Conservation (phyloP, 106 monocot species). For the Alisma plantagoaquatica region DNA sequence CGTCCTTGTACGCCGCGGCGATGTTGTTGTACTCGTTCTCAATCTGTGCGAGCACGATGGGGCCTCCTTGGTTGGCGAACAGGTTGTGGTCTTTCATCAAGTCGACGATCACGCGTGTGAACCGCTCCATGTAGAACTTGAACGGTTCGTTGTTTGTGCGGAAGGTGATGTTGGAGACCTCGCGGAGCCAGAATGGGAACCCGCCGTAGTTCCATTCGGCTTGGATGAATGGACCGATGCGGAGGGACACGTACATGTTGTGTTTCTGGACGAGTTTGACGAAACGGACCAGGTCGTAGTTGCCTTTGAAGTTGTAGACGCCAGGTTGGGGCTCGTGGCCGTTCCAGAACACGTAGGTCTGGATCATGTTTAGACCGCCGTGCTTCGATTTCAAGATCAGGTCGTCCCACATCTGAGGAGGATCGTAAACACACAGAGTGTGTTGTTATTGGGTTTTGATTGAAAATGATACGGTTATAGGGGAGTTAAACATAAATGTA, state of each 20-base stretch:
- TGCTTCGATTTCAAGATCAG: constrained; percentile 29
- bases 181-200: constrained; percentile 81
- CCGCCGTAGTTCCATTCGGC: constrained; percentile 65
- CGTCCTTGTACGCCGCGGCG: constrained; percentile 18
- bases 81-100: constrained; percentile 60
- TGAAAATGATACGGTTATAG: background rate
- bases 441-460: background rate
- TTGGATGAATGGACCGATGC: constrained; percentile 72
- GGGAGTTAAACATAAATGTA: background rate
- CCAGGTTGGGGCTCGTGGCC: constrained; percentile 47
- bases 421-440: background rate
- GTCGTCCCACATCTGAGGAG: constrained; percentile 33
- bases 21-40: constrained; percentile 92
- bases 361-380: constrained; percentile 37
- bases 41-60: constrained; percentile 67
- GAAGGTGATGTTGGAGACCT: constrained; percentile 52
- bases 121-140: constrained; percentile 82
- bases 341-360: constrained; percentile 51
- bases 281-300: constrained; percentile 63
- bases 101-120: constrained; percentile 33
- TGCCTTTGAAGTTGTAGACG: constrained; percentile 72
- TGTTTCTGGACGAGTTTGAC: constrained; percentile 58
- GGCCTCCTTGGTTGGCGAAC: constrained; percentile 65
- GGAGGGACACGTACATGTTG: constrained; percentile 39
- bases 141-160: constrained; percentile 70